Base-by-base conservation (phyloP, 2,329 filamentous ascomycete genomes). In the Daldinia sp. region DNA sequence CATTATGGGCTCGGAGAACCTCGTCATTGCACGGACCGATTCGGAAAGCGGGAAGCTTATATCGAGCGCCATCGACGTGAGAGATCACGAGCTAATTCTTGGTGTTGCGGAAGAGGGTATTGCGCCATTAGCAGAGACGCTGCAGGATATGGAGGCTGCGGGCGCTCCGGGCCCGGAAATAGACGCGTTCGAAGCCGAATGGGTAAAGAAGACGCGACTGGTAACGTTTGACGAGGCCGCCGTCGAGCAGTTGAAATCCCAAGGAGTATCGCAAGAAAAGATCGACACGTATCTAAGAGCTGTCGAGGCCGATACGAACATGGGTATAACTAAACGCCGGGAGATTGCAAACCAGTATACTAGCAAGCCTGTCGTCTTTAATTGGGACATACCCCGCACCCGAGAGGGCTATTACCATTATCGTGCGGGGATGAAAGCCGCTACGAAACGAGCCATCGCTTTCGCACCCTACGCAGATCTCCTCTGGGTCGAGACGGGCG, bases 1-100 rank as follows among this genome's bases (percentile, higher is more conserved):
- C 73, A 84, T 97, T 71, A 98, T 99, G 94, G 95, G 94, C 47
- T 89, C 87, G 53, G 95, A 99, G 80, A 98, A 96, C 76, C 84
- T 98, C 3, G 88, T 98, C 39, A 95, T 99, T 74, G 95, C 95
- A 2, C 89, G 95, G 60, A 98, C 95, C 1, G 95, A 99, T 77
- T 96, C 93, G 0, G 95, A 98, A 78, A 96, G 92, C 65, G 95
- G 94, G 45, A 94, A 90, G 76, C 85, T 99, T 19, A 84, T 99
- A 57, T 96, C 91, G 61, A 96, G 91, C 63, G 92, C 93, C 11
- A 91, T 99, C 66, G 95, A 99, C 74, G 90, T 93, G 4, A 90
- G 95, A 61, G 95, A 99, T 74, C 95, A 99, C 77, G 94, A 98
- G 77, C 98, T 94, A 80, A 97, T 99, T 73, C 89, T 96, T 21